Evolutionary conservation across 2,329 filamentous ascomycete genomes (phyloP).

Genomic region (Aspergillus sp.): DNA sequence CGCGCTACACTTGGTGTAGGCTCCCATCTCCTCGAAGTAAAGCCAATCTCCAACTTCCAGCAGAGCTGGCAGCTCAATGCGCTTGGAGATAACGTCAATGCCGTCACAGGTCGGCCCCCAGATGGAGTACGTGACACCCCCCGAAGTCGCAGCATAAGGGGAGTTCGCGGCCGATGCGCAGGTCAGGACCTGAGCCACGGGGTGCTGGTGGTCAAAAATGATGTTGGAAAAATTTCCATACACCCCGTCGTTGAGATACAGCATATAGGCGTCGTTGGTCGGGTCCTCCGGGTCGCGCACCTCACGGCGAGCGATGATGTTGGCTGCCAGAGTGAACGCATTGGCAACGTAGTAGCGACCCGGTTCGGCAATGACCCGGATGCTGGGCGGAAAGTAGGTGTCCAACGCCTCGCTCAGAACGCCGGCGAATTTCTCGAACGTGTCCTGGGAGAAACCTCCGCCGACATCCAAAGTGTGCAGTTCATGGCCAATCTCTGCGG

Average conservation of each 20-base stretch:
- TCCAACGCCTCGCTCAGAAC: constrained; percentile 80
- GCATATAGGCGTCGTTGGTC: constrained; percentile 71
- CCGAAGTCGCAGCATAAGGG: constrained; percentile 41
- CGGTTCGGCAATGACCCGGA: constrained; percentile 92
- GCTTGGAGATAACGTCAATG: constrained; percentile 89
- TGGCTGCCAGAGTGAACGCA: constrained; percentile 92
- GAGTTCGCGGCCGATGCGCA: constrained; percentile 61
- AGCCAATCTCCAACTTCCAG: constrained; percentile 96
- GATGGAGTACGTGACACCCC: constrained; percentile 81
- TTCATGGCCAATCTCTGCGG: constrained; percentile 70
- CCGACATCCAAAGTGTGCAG: constrained; percentile 91
- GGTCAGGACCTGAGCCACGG: constrained; percentile 77
- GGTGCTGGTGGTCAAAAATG: constrained; percentile 98
- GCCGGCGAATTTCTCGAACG: constrained; percentile 85
- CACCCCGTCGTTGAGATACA: constrained; percentile 95
- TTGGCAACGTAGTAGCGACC: constrained; percentile 93
- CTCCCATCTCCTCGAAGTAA: constrained; percentile 98
- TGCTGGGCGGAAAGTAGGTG: constrained; percentile 77
- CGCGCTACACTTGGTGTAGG: constrained; percentile 96
- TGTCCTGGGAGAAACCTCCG: constrained; percentile 87
- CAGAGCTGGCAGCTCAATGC: constrained; percentile 72
- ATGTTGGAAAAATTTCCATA: constrained; percentile 99
- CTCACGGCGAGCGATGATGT: constrained; percentile 92
- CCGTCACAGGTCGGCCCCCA: constrained; percentile 98
- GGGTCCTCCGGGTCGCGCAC: constrained; percentile 66